Percentiles rank a stretch among this genome's conserved stretches.
phyloP scores from a whole-genome alignment of 148 eudicot species.

The Pouteria glomerata region DNA sequence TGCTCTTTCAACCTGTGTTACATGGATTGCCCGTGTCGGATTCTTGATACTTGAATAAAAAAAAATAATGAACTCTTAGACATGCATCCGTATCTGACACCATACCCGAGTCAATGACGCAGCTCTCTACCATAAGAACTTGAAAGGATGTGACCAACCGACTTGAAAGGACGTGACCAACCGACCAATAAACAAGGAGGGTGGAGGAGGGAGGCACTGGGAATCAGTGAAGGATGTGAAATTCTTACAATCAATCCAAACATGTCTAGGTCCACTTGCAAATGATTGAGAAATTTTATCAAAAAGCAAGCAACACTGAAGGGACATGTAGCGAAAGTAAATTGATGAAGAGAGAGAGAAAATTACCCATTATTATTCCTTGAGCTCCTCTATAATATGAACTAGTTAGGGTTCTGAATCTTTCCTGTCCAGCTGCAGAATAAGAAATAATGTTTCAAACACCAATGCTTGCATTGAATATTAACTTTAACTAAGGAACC shows the following conservation, averaged over 20 bases:
- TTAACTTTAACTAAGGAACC: not conserved
- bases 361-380: slow-evolving; percentile 86
- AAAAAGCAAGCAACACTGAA: not conserved
- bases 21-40: too few species aligned
- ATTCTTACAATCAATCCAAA: not conserved
- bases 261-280: not conserved
- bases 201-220: too few species aligned
- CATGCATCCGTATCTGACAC: too few species aligned
- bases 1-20: too few species aligned
- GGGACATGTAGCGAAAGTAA: not conserved
- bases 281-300: not conserved
- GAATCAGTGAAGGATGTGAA: not conserved
- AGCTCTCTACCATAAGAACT: too few species aligned
- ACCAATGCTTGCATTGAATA: too few species aligned
- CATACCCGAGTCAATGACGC: too few species aligned
- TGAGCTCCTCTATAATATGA: slow-evolving; percentile 97
- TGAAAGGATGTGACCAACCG: too few species aligned
- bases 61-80: too few species aligned
- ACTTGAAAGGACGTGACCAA: not conserved
- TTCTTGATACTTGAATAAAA: too few species aligned
- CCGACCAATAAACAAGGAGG: not conserved
- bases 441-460: too few species aligned
- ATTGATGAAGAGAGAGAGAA: not conserved
- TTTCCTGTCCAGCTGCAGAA: slow-evolving; percentile 90
- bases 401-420: slow-evolving; percentile 91